These are phyloP conservation scores for Aspergillus nidulans DNA, from an alignment of 495 filamentous ascomycete genomes.

Conservation along the genomic window DNA sequence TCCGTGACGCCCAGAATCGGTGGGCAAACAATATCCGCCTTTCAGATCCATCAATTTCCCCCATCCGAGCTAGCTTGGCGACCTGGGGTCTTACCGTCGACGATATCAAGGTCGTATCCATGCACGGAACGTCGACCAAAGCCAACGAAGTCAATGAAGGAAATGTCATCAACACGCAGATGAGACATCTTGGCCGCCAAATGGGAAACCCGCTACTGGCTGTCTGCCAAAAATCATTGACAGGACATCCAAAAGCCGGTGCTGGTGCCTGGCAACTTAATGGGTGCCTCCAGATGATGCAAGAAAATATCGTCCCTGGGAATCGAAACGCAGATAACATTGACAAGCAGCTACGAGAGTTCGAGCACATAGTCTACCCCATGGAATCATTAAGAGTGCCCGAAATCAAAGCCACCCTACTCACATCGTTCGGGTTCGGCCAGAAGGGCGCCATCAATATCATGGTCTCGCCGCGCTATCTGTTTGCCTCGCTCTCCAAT, in stretches of 20 bases:
- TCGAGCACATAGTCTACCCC: conserved; percentile 94
- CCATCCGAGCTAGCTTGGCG: conserved; percentile 86
- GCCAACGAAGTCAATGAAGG: conserved; percentile 99
- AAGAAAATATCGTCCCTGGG: conserved; percentile 85
- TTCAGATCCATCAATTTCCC: conserved; percentile 83
- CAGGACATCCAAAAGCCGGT: conserved; percentile 97
- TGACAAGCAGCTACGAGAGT: conserved; percentile 89
- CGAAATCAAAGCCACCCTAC: conserved; percentile 90
- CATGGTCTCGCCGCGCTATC: conserved; percentile 89
- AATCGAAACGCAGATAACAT: conserved; percentile 98
- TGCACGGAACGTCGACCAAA: conserved; percentile 97
- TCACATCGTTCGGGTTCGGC: conserved; percentile 98
- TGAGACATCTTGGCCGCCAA: conserved; percentile 86
- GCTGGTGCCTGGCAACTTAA: conserved; percentile 99
- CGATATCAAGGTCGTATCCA: conserved; percentile 88
- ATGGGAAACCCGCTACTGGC: conserved; percentile 96
- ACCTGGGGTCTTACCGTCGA: conserved; percentile 97
- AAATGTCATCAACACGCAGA: conserved; percentile 91
- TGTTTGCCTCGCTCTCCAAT: conserved; percentile 74
- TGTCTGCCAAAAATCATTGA: conserved; percentile 99
- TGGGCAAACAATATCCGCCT: conserved; percentile 97
- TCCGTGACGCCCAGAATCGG: conserved; percentile 70
- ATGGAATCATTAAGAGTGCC: conserved; percentile 88
- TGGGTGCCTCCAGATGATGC: conserved; percentile 89
- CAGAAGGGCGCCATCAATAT: conserved; percentile 97